Evolutionary conservation across 2,329 filamentous ascomycete genomes (phyloP), one percentile per base, ranked within the genome.

Genomic region (Aspergillus sp.): DNA sequence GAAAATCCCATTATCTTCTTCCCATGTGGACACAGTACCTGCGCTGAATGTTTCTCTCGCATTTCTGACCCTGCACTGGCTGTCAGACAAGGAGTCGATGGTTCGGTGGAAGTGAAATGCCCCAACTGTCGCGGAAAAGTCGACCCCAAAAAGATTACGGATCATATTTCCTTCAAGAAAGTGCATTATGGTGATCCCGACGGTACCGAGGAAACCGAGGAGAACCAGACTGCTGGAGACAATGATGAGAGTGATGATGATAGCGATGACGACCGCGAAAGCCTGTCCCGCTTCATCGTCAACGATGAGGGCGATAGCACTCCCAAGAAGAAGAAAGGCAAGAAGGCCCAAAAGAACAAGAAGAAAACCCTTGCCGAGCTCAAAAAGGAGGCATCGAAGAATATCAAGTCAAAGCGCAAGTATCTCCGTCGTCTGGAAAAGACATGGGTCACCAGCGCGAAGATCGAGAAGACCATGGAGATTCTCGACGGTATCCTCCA

Each of bases 11-110:
- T 82, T 3, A 89, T 96, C 57, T 87, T 92, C 68, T 78, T 90
- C 47, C 90, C 90, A 1, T 96, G 91, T 64, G 91, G 91, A 2
- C 91, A 96, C 64, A 84, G 87, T 54, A 85, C 85, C 20, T 96
- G 91, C 70, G 76, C 81, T 1, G 87, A 91, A 57, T 96, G 91
- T 66, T 85, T 94, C 55, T 80, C 83, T 5, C 83, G 81, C 50
- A 80, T 95, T 44, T 79, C 80, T 0, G 88, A 90, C 56, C 84
- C 85, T 3, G 72, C 78, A 1, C 75, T 78, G 49, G 76, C 76
- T 14, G 73, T 88, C 40, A 81, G 76, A 23, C 78, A 84, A 52
- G 88, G 86, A 4, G 77, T 85, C 31, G 86, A 88, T 46, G 74
- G 68, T 5, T 61, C 56, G 20, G 69, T 68, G 42, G 75, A 76